Conservation (phyloP, 23 red algal species). For the Chondrus crispus region DNA sequence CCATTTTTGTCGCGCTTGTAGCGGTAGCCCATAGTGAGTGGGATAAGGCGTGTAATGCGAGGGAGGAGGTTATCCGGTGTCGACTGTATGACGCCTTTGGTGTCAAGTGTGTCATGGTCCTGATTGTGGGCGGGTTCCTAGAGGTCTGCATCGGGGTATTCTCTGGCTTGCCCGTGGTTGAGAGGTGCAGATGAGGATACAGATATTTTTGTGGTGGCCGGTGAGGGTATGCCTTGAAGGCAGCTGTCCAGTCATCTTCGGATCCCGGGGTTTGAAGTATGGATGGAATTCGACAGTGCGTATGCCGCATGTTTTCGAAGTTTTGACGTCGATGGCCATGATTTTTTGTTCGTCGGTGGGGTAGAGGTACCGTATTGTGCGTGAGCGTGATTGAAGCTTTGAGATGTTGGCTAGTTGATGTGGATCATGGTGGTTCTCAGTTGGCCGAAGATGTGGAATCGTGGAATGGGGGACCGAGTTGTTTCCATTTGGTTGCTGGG, state of each 20-base stretch:
- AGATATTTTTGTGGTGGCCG: not conserved
- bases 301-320: not conserved
- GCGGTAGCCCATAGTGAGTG: not conserved
- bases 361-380: not conserved
- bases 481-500: not conserved
- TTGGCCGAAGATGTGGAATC: not conserved
- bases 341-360: not conserved
- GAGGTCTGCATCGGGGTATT: not conserved
- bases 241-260: not conserved
- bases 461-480: not conserved
- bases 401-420: not conserved
- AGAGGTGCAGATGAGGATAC: too few relatives aligned
- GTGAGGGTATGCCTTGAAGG: not conserved
- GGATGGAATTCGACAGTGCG: conserved; percentile 16
- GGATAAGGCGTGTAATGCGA: not conserved
- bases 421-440: not conserved
- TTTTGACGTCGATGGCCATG: not conserved
- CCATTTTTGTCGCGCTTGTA: not conserved
- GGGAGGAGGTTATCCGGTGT: not conserved
- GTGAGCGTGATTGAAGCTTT: not conserved
- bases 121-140: not conserved
- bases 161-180: too few relatives aligned
- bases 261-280: not conserved
- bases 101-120: not conserved
- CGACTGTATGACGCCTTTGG: not conserved